phyloP scores from a whole-genome alignment of 306 rosid species.

The Pterocarpus santalinus region DNA sequence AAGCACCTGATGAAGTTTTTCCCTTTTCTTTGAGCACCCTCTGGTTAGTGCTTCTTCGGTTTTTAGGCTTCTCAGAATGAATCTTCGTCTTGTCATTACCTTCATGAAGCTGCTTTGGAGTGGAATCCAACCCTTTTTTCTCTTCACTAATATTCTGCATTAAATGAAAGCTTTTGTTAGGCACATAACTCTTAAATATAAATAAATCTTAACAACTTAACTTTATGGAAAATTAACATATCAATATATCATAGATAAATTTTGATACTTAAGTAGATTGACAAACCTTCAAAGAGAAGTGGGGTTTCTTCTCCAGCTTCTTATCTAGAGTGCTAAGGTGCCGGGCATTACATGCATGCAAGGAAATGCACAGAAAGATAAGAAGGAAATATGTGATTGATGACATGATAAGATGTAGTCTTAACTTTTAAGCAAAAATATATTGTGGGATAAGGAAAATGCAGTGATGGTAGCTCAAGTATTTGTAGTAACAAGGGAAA shows the following conservation, averaged over 20 bases:
- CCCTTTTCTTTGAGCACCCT: slow-evolving; percentile 12
- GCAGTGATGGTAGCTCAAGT: slow-evolving; percentile 41
- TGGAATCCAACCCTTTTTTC: slow-evolving; percentile 40
- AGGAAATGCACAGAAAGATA: slow-evolving; percentile 63
- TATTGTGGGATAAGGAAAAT: slow-evolving; percentile 24
- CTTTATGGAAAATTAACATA: background rate
- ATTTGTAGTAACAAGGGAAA: slow-evolving; percentile 46
- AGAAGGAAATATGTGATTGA: slow-evolving; percentile 56
- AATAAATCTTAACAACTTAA: too few species aligned
- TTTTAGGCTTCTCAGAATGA: slow-evolving; percentile 6
- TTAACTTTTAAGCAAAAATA: slow-evolving; percentile 26
- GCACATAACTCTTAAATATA: background rate
- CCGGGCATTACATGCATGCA: slow-evolving; percentile 74
- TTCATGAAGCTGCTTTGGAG: slow-evolving; percentile 34
- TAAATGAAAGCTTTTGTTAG: slow-evolving; percentile 9
- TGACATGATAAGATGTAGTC: slow-evolving; percentile 53
- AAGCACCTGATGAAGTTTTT: slow-evolving; percentile 32
- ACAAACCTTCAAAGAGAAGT: slow-evolving; percentile 54
- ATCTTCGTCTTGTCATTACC: slow-evolving; percentile 25
- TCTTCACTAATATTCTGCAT: slow-evolving; percentile 51
- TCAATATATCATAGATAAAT: background rate
- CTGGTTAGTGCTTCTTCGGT: slow-evolving; percentile 28
- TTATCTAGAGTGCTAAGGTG: slow-evolving; percentile 37
- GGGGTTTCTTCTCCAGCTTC: slow-evolving; percentile 44
- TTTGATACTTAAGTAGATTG: background rate